Base-by-base conservation (phyloP, 2,329 filamentous ascomycete species). In the Colletotrichum ledebouriae region DNA sequence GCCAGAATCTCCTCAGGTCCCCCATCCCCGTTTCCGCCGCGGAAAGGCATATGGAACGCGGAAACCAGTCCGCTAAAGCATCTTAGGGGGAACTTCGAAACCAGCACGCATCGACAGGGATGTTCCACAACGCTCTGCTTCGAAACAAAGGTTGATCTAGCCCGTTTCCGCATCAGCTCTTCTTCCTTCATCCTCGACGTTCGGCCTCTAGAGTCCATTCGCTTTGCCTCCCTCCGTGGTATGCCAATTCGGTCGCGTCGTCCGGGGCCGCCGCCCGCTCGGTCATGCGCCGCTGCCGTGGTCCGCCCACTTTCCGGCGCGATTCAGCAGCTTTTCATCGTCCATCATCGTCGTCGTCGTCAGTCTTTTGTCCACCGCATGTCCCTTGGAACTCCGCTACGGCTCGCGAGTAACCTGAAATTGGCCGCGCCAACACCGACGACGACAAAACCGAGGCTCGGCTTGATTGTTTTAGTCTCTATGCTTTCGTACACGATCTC, bases 261-360 rank as follows among this genome's bases (percentile, higher is more conserved):
- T 37, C 63, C 59, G 50, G 59, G 52, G 42, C 41, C 47, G 22
- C 22, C 22, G 22, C 3, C 3, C 22, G 22, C 22, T 22, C 22
- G 22, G 22, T 22, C 22, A 22, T 22, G 22, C 22, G 22, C 22
- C 22, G 65, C 29, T 57, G 15, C 47, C 20, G 49, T 49, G 33
- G 33, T 42, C 47, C 61, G 61, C 55, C 66, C 61, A 65, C 66
- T 50, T 69, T 22, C 66, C 66, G 61, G 61, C 34, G 17, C 22
- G 39, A 50, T 22, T 50, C 41, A 33, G 58, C 42, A 46, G 44
- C 44, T 50, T 3, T 12, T 60, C 49, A 37, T 57, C 44, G 37
- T 58, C 22, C 29, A 50, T 33, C 49, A 15, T 25, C 41, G 46
- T 15, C 47, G 53, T 42, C 60, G 61, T 34, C 53, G 49, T 62